A percentile compares a stretch with the other conserved stretches of the same genome.
Evolutionary conservation across 768 basidiomycete genomes (phyloP).

Genomic region (Boletus pseudo-olivaceus): DNA sequence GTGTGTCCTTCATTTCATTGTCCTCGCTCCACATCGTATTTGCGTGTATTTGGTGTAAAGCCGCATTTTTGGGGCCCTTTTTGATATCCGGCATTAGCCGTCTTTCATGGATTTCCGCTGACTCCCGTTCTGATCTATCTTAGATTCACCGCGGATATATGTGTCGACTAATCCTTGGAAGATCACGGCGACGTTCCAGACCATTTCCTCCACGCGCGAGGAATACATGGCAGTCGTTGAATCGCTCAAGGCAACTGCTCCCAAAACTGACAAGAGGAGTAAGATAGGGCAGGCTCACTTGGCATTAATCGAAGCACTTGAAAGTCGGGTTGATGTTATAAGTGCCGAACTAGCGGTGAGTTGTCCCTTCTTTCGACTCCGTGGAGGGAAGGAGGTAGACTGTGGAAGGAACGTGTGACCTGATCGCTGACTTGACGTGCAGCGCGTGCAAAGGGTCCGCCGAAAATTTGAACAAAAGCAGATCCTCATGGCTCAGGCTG

Average conservation of each 20-base stretch:
- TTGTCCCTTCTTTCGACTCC: slow-evolving; percentile 19
- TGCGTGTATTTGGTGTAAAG: slow-evolving; percentile 67
- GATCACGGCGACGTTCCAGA: slow-evolving; percentile 71
- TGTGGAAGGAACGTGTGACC: slow-evolving; percentile 9
- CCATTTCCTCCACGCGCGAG: slow-evolving; percentile 65
- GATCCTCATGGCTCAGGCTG: slow-evolving; percentile 66
- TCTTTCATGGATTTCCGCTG: slow-evolving; percentile 32
- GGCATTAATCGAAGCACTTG: slow-evolving; percentile 56
- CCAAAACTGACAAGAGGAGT: slow-evolving; percentile 47
- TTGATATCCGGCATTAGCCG: slow-evolving; percentile 37
- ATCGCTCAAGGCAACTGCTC: slow-evolving; percentile 49
- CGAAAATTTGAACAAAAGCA: slow-evolving; percentile 68
- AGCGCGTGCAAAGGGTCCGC: slow-evolving; percentile 71
- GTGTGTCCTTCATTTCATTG: slow-evolving; percentile 46
- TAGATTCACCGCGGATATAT: slow-evolving; percentile 84
- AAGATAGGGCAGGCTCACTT: slow-evolving; percentile 63
- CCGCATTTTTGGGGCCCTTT: slow-evolving; percentile 43
- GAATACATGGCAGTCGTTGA: slow-evolving; percentile 70
- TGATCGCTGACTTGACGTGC: slow-evolving; percentile 23
- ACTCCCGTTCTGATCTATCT: slow-evolving; percentile 32
- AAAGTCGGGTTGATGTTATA: slow-evolving; percentile 60
- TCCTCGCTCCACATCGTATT: slow-evolving; percentile 46
- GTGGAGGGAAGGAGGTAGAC: slow-evolving; percentile 14
- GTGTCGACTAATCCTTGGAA: slow-evolving; percentile 90
- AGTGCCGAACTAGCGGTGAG: slow-evolving; percentile 72